A percentile compares a stretch with the other conserved stretches of the same genome.
Evolutionary conservation across 2,329 filamentous ascomycete genomes (phyloP).

Genomic region (Colletotrichum tanaceti): DNA sequence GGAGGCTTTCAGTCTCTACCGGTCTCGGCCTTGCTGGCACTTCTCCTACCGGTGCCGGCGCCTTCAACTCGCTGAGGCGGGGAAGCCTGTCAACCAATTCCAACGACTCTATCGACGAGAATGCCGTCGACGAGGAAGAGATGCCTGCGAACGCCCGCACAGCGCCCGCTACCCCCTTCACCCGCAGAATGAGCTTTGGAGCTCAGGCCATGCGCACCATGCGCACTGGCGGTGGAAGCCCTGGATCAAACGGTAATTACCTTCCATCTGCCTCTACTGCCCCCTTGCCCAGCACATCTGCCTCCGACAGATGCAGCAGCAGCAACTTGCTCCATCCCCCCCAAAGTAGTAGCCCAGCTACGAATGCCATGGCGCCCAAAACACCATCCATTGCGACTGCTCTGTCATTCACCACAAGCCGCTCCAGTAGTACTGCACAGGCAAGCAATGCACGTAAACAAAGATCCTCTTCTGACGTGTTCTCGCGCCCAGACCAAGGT

Average conservation of each 20-base stretch:
- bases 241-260: constrained; percentile 72
- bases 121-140: constrained; percentile 77
- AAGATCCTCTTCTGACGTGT: constrained; percentile 74
- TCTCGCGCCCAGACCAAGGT: constrained; percentile 78
- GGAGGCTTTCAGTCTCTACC: constrained; percentile 79
- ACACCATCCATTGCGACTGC: constrained; percentile 50
- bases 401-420: constrained; percentile 51
- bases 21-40: constrained; percentile 79
- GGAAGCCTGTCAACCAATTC: constrained; percentile 76
- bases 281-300: constrained; percentile 49
- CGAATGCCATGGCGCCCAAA: constrained; percentile 47
- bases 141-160: constrained; percentile 63
- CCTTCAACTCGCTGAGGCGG: constrained; percentile 66
- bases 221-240: constrained; percentile 68
- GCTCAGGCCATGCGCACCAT: constrained; percentile 81
- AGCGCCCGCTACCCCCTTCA: constrained; percentile 78
- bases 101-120: constrained; percentile 75
- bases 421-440: constrained; percentile 58
- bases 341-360: constrained; percentile 8
- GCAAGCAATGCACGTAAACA: constrained; percentile 69
- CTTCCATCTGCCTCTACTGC: constrained; percentile 53
- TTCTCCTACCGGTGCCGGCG: constrained; percentile 68
- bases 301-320: constrained; percentile 46
- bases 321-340: constrained; percentile 33
- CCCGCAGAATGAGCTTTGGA: constrained; percentile 90